phyloP scores from a whole-genome alignment of 2,329 filamentous ascomycete genomes.

The Hypoxylon sp. region DNA sequence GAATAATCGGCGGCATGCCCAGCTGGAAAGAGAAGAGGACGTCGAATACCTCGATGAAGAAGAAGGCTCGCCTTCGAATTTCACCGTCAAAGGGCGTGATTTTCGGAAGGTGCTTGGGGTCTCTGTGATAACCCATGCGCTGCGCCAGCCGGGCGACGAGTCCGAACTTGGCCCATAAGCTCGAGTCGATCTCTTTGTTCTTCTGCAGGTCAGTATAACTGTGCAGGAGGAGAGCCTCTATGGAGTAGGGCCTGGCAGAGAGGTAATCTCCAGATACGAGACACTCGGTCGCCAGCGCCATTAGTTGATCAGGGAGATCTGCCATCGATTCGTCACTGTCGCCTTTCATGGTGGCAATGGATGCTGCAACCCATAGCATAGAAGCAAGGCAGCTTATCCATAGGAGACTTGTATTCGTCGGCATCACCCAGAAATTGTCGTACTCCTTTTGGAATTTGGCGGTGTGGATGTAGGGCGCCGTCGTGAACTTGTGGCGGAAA shows the following conservation, averaged over 20 bases:
- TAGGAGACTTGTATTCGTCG: constrained; percentile 51
- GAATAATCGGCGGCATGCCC: constrained; percentile 60
- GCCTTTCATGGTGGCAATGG: constrained; percentile 47
- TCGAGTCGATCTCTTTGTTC: constrained; percentile 52
- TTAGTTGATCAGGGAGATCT: constrained; percentile 44
- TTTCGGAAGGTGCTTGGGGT: constrained; percentile 52
- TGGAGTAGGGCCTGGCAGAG: constrained; percentile 53
- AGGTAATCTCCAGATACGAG: constrained; percentile 59
- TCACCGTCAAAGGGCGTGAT: constrained; percentile 59
- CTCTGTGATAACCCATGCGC: constrained; percentile 61
- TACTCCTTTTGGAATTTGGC: constrained; percentile 58
- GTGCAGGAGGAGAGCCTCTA: constrained; percentile 59
- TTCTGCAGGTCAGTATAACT: constrained; percentile 53
- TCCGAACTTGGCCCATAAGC: constrained; percentile 57
- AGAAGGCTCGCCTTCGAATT: constrained; percentile 60
- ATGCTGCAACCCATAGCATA: constrained; percentile 53
- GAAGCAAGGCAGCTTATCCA: constrained; percentile 62
- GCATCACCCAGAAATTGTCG: constrained; percentile 55
- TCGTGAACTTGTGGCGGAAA: constrained; percentile 46
- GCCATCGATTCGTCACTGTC: constrained; percentile 39
- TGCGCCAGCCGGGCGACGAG: constrained; percentile 59
- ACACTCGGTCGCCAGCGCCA: constrained; percentile 53
- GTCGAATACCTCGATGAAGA: constrained; percentile 57
- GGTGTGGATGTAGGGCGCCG: constrained; percentile 48
- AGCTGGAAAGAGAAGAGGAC: constrained; percentile 59